These are phyloP conservation scores for Penicillium riverlandense DNA, from an alignment of 495 filamentous ascomycete species.

Conservation along the genomic window DNA sequence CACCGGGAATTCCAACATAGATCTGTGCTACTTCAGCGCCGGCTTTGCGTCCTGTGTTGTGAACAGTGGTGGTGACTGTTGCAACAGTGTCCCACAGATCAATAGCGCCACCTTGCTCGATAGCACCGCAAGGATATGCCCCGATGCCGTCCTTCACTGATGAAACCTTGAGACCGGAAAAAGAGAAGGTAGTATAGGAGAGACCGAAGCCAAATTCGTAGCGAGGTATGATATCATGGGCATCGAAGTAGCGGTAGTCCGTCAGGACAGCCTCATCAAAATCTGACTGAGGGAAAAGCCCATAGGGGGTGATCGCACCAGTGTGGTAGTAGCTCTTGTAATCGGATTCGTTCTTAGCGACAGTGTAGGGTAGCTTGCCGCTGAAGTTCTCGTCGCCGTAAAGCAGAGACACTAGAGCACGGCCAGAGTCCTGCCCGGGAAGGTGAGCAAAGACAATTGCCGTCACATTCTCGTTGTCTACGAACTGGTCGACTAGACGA, in stretches of 20 bases:
- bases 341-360: constrained; percentile 60
- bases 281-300: constrained; percentile 30
- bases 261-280: constrained; percentile 51
- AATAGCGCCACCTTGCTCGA: constrained; percentile 39
- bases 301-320: neutral
- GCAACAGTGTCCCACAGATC: constrained; percentile 50
- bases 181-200: constrained; percentile 55
- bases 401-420: constrained; percentile 64
- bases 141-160: too few relatives aligned
- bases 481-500: constrained; percentile 31
- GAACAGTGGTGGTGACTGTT: constrained; percentile 39
- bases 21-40: constrained; percentile 55
- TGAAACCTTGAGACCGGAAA: constrained; percentile 21
- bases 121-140: constrained; percentile 16
- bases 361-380: constrained; percentile 67
- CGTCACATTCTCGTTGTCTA: constrained; percentile 53
- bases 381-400: constrained; percentile 48
- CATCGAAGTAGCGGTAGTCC: constrained; percentile 49
- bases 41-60: constrained; percentile 45
- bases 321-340: constrained; percentile 32
- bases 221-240: constrained; percentile 47
- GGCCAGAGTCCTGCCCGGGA: constrained; percentile 76
- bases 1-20: constrained; percentile 50
- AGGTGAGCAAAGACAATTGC: constrained; percentile 70
- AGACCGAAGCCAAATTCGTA: constrained; percentile 64